Base-by-base conservation (phyloP, 805 yeast species). In the Cyberlindnera mycetangii region DNA sequence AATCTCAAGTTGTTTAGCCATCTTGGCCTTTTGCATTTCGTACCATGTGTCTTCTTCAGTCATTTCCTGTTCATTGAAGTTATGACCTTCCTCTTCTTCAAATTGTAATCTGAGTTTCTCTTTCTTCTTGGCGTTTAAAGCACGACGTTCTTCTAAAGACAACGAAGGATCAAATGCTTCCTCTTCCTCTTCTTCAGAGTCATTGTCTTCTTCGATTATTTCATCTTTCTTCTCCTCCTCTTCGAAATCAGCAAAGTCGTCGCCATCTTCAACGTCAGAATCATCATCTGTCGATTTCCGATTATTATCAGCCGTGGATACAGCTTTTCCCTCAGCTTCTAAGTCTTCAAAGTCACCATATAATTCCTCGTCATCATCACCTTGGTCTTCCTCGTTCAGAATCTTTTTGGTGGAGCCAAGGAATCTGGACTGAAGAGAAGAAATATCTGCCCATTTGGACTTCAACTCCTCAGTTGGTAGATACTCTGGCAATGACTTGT, bases 11-110 rank as follows among this genome's bases (percentile, higher is more conserved):
- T 93, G 99, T 64, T 93, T 92, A 45, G 96, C 89, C 81, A 95
- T 90, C 60, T 90, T 92, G 49, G 96, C 95, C 70, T 93, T 93
- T 65, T 93, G 97, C 65, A 85, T 80, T 63, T 92, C 98, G 63
- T 92, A 93, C 99, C 99, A 93, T 0, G 97, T 89, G 57, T 92
- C 97, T 45, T 88, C 89, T 60, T 86, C 95, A 48, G 76, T 75
- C 60, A 86, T 89, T 11, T 87, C 87, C 51, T 88, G 96, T 50
- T 83, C 87, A 20, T 82, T 89, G 15, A 86, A 87, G 53, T 79
- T 79, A 46, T 79, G 83, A 45, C 80, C 83, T 52, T 77, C 82
- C 61, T 83, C 89, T 41, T 81, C 89, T 60, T 93, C 98, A 59
- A 93, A 89, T 61, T 93, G 97, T 57, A 87, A 73, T 48, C 89